A percentile compares a stretch with the other conserved stretches of the same genome.
Evolutionary conservation across 2,329 filamentous ascomycete genomes (phyloP).

Genomic region (Hypomyces rosellus): DNA sequence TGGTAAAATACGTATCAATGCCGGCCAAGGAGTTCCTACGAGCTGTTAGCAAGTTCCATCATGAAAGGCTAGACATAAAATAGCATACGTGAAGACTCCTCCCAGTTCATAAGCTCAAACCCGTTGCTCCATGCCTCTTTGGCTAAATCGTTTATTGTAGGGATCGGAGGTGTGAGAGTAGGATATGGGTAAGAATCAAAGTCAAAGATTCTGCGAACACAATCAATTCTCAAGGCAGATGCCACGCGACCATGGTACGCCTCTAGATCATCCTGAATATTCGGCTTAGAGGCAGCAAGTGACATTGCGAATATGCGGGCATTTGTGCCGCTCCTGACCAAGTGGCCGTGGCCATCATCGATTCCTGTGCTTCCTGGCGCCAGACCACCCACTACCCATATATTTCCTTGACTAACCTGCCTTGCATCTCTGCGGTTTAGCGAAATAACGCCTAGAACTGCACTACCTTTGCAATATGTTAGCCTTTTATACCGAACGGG

Average conservation of each 20-base stretch:
- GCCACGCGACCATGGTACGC: slow-evolving; percentile 71
- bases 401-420: slow-evolving; percentile 58
- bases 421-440: slow-evolving; percentile 25
- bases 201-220: slow-evolving; percentile 57
- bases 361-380: slow-evolving; percentile 50
- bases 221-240: slow-evolving; percentile 73
- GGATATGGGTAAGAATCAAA: slow-evolving; percentile 29
- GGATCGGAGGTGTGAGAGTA: slow-evolving; percentile 5
- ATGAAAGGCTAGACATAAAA: neutral
- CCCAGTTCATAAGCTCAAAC: slow-evolving; percentile 18
- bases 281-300: slow-evolving; percentile 37
- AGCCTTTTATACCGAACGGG: too few relatives aligned
- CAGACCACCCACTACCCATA: slow-evolving; percentile 74
- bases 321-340: slow-evolving; percentile 64
- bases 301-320: slow-evolving; percentile 58
- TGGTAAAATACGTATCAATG: slow-evolving; percentile 47
- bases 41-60: slow-evolving; percentile 6
- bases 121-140: neutral
- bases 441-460: slow-evolving; percentile 19
- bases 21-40: slow-evolving; percentile 14
- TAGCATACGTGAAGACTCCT: neutral
- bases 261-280: slow-evolving; percentile 53
- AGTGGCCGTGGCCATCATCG: slow-evolving; percentile 56
- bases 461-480: neutral
- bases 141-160: neutral